Base-by-base conservation (phyloP, 352 stramenopile genomes). In the Pythium aquatile region DNA sequence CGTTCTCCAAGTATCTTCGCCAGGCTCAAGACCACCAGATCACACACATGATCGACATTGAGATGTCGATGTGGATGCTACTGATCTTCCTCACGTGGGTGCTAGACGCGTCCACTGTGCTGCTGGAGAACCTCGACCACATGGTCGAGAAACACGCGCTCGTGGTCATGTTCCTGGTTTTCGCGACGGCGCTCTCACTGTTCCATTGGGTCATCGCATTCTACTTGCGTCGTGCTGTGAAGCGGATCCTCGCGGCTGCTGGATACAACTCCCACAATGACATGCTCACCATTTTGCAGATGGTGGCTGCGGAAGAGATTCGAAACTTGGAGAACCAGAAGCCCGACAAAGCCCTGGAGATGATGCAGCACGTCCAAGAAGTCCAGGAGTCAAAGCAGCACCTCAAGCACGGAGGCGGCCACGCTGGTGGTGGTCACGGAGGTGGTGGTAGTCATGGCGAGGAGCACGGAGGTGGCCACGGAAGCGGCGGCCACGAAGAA, bases 1-100 rank as follows among this genome's bases (percentile, higher is more conserved):
- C 83, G 14, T 91, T 90, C 60, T 77, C 76, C 58, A 90, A 90
- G 68, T 92, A 92, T 57, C 58, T 92, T 1, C 73, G 75, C 52
- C 77, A 85, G 11, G 81, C 79, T 4, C 83, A 91, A 68, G 81
- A 85, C 14, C 83, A 78, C 63, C 79, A 92, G 62, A 87, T 92
- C 58, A 85, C 76, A 32, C 78, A 92, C 61, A 83, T 92, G 71
- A 86, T 90, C 44, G 78, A 90, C 28, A 76, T 92, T 3, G 71
- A 90, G 46, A 78, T 84, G 20, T 81, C 78, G 9, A 88, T 79
- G 68, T 91, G 59, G 65, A 52, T 68, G 28, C 17, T 71, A 33
- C 32, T 71, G 14, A 52, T 71, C 35, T n/a, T 61, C 10, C 28
- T 70, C 42, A 57, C 64, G 51, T 70, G 64, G 64, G n/a, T n/a